Evolutionary conservation across 768 basidiomycete genomes (phyloP).

Genomic region (Termitomyces sp.): DNA sequence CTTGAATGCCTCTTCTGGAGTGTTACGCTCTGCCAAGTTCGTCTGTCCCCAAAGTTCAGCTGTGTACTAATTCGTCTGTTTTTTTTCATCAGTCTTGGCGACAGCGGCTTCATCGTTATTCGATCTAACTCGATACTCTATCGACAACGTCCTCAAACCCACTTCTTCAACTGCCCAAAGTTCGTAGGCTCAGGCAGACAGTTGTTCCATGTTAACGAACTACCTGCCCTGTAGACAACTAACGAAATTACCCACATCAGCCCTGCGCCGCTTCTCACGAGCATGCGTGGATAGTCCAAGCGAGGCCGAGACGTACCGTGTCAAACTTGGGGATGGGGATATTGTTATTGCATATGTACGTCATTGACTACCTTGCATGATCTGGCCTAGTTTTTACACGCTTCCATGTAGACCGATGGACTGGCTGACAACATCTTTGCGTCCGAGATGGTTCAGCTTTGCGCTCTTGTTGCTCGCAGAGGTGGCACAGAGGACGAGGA

Average conservation of each 20-base stretch:
- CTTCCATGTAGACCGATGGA: conserved; percentile 45
- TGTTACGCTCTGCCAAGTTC: conserved; percentile 78
- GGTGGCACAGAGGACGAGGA: conserved; percentile 57
- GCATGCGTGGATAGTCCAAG: conserved; percentile 55
- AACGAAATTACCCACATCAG: conserved; percentile 49
- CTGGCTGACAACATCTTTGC: conserved; percentile 65
- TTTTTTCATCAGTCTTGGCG: conserved; percentile 57
- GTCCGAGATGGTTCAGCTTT: conserved; percentile 68
- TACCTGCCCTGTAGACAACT: conserved; percentile 42
- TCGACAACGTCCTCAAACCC: conserved; percentile 47
- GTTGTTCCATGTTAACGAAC: background rate
- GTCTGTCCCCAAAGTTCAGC: conserved; percentile 21
- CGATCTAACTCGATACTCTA: conserved; percentile 66
- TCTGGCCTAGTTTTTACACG: background rate
- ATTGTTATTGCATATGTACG: conserved; percentile 50
- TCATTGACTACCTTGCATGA: background rate
- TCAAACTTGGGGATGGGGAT: conserved; percentile 49
- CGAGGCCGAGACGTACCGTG: conserved; percentile 44
- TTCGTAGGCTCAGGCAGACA: conserved; percentile 24
- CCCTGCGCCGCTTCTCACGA: conserved; percentile 40
- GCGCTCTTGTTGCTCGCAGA: conserved; percentile 59
- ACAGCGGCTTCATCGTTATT: conserved; percentile 74
- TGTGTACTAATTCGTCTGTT: background rate
- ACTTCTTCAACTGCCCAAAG: conserved; percentile 59
- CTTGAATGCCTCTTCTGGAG: conserved; percentile 71